These are phyloP conservation scores for Elsinoe australis DNA, from an alignment of 2,329 filamentous ascomycete genomes.

Conservation along the genomic window DNA sequence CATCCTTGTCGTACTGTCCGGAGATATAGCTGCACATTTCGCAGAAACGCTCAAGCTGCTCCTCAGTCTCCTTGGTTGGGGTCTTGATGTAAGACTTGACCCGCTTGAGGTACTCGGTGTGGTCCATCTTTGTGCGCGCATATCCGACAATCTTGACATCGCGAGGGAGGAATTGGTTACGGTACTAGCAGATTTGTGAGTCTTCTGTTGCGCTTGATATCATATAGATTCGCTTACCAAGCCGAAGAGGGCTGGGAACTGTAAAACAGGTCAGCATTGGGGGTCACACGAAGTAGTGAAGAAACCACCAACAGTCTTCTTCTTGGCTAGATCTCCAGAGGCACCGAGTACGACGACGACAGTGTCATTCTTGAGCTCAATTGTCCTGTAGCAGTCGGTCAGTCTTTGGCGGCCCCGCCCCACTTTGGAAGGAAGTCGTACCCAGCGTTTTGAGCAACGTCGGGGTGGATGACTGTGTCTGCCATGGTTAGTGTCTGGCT, in stretches of 20 bases:
- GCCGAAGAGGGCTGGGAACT: slow-evolving; percentile 96
- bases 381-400: slow-evolving; percentile 48
- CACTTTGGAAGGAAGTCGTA: slow-evolving; percentile 27
- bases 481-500: slow-evolving; percentile 33
- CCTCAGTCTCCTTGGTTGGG: slow-evolving; percentile 92
- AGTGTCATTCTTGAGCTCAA: slow-evolving; percentile 98
- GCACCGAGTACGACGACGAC: slow-evolving; percentile 93
- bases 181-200: slow-evolving; percentile 46
- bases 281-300: too few species aligned
- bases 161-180: slow-evolving; percentile 96
- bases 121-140: slow-evolving; percentile 99
- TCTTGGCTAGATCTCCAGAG: slow-evolving; percentile 96
- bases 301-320: slow-evolving; percentile 96
- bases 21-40: slow-evolving; percentile 84
- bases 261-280: slow-evolving; percentile 21
- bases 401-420: slow-evolving; percentile 16
- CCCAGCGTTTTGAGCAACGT: slow-evolving; percentile 41
- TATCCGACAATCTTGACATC: slow-evolving; percentile 97
- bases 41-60: slow-evolving; percentile 87
- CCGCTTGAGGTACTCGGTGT: slow-evolving; percentile 84
- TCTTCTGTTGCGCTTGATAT: slow-evolving; percentile 21
- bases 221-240: slow-evolving; percentile 59
- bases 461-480: slow-evolving; percentile 42
- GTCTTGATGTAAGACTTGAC: slow-evolving; percentile 99
- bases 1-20: slow-evolving; percentile 97